phyloP scores from a whole-genome alignment of 2,329 filamentous ascomycete genomes.

The Colletotrichum siamense region DNA sequence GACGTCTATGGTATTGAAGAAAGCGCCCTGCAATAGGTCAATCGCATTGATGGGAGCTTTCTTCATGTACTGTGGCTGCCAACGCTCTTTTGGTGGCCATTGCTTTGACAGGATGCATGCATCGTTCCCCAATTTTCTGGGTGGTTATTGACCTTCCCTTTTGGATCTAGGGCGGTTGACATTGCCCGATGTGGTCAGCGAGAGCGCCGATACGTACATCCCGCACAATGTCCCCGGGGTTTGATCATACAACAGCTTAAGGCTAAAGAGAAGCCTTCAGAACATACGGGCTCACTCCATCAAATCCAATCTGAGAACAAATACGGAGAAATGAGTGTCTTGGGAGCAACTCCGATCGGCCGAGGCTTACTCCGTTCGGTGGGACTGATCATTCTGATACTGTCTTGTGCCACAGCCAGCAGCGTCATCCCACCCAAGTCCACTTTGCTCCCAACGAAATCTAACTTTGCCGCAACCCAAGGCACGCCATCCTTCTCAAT shows the following conservation, averaged over 20 bases:
- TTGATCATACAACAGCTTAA: not conserved
- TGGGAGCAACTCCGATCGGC: not conserved
- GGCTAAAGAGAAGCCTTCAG: not conserved
- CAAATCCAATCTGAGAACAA: not conserved
- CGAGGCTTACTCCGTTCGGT: not conserved
- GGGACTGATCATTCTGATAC: not conserved
- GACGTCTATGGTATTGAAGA: not conserved
- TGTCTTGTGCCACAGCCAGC: not conserved
- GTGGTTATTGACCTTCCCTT: not conserved
- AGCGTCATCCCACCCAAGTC: not conserved
- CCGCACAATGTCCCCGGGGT: rapidly evolving
- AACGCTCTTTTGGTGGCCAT: not conserved
- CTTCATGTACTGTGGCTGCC: not conserved
- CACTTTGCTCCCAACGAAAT: not conserved
- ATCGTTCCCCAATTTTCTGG: not conserved
- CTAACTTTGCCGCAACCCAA: not conserved
- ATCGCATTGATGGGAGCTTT: not conserved
- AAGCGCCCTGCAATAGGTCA: not conserved
- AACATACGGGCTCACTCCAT: not conserved
- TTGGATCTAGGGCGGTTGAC: not conserved
- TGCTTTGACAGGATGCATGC: not conserved
- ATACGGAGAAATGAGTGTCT: not conserved
- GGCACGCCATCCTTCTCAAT: not conserved
- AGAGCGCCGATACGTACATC: not conserved
- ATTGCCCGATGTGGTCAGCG: not conserved